Evolutionary conservation across 768 basidiomycete species (phyloP), one percentile per base, ranked within the genome.

Genomic region (Omphalotus guepiniiformis): DNA sequence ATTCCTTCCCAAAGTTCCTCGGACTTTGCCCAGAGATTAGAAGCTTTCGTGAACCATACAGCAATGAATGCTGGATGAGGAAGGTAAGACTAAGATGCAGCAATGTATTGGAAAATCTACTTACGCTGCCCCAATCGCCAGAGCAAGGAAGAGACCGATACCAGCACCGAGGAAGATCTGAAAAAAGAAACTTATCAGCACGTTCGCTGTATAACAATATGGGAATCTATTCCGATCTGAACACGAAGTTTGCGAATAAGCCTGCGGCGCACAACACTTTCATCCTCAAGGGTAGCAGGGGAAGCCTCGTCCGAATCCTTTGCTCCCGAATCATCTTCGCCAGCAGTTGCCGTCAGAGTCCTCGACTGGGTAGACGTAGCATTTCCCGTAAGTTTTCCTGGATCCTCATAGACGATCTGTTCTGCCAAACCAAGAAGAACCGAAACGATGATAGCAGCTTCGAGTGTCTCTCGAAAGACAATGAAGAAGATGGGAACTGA

Each of bases 401-500:
- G 48, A 45, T 69, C 69, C 2, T 71, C 68, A 40, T 72, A 62
- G 4, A 88, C 76, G 53, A 93, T 80, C 55, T 94, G 92, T 58
- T 95, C 83, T n/a, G 90, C 88, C 51, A 97, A 82, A 53, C 88
- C 83, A 43, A 95, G 84, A 39, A 98, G 79, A 48, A 95, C 91
- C 5, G 91, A 88, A 63, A 96, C 69, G 74, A 98, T 91, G 71
- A 97, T 87, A 35, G 82, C 82, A 3, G 92, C 88, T 72, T 96
- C 93, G 53, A 96, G 77, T 4, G 91, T 88, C 77, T 96, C 93
- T 61, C 93, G 81, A 65, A 95, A 93, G 69, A 94, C 83, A 69
- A 96, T 93, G 78, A 97, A 93, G 74, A 93, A 96, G 56, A 97
- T 92, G 59, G 92, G 83, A 47, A 94, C 78, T 49, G 88, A 89